Base-by-base conservation (phyloP, 2,329 filamentous ascomycete species). In the Proliferodiscus dingleyae region DNA sequence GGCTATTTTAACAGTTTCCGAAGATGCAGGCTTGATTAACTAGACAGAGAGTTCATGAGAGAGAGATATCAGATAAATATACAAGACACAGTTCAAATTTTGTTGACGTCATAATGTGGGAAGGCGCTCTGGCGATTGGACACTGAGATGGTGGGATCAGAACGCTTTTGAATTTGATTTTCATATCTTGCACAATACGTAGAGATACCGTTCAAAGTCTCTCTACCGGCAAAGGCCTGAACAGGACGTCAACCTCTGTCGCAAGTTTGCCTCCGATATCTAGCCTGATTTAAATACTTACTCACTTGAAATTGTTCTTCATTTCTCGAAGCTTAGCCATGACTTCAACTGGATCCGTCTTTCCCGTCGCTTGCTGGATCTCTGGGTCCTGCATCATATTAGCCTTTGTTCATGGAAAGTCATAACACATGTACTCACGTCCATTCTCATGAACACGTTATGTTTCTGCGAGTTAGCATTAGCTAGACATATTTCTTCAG, bases 381-480 rank as follows among this genome's bases (percentile, higher is more conserved):
- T 78, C 79, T 0, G 89, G 86, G 58, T 96, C 90, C 78, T 89
- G 45, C 21, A 8, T 11, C 24, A 6, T 16, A 37, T 60, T 39
- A 60, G 45, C 41, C 18, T 13, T 19, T 19, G 13, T 24, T 13
- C 34, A 10, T 8, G 2, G 22, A 21, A 23, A 19, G 8, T 13
- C 16, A 22, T 22, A 10, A 38, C 22, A 32, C 6, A 5, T n/a
- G n/a, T n/a, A 68, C 80, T 71, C 70, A 88, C 86, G 57, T 85
- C 74, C 28, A 94, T 76, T 56, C 87, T 79, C 93, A 98, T 97
- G 62, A 98, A 98, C 2, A 95, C 88, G 61, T 98, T 98, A 66
- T 97, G 89, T 69, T 87, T 71, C 87, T 91, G 52, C 6, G 10
- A 34, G 23, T 19, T 18, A 41, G n/a, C 32, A 32, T 58, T 30